A percentile compares a stretch with the other conserved stretches of the same genome.
These are phyloP conservation scores for Plasmopara muralis DNA, from an alignment of 352 stramenopile species.

Conservation along the genomic window DNA sequence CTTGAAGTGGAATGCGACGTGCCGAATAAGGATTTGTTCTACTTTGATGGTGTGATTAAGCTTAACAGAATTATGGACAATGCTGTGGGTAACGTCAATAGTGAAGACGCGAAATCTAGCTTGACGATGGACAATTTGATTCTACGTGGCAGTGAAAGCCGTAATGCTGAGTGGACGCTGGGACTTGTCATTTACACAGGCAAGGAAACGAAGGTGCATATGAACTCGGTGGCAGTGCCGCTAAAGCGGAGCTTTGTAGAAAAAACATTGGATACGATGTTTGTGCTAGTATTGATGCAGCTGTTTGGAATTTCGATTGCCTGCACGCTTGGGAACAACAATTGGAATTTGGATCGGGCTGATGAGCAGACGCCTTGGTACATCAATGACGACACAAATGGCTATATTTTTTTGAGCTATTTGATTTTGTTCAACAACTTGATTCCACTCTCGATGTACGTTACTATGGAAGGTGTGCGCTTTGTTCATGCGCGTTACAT, in stretches of 20 bases:
- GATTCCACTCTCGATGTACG: slow-evolving; percentile 85
- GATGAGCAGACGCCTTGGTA: slow-evolving; percentile 57
- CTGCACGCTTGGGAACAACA: slow-evolving; percentile 79
- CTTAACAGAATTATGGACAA: slow-evolving; percentile 20
- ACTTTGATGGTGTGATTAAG: slow-evolving; percentile 73
- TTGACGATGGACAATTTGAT: slow-evolving; percentile 86
- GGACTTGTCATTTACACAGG: slow-evolving; percentile 83
- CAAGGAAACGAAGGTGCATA: slow-evolving; percentile 75
- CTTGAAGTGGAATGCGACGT: slow-evolving; percentile 73
- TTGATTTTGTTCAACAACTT: slow-evolving; percentile 88
- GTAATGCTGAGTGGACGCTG: slow-evolving; percentile 82
- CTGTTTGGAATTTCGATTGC: slow-evolving; percentile 81
- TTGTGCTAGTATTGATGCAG: slow-evolving; percentile 80
- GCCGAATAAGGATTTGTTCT: slow-evolving; percentile 83
- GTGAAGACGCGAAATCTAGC: slow-evolving; percentile 38
- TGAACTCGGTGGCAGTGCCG: slow-evolving; percentile 78
- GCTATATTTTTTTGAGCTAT: slow-evolving; percentile 88
- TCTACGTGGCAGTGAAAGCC: slow-evolving; percentile 75
- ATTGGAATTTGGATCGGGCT: slow-evolving; percentile 69
- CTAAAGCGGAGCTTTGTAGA: slow-evolving; percentile 84
- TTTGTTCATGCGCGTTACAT: slow-evolving; percentile 85
- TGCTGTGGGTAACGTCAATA: slow-evolving; percentile 9
- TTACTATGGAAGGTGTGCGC: slow-evolving; percentile 85
- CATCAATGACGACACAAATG: slow-evolving; percentile 53
- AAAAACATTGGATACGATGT: slow-evolving; percentile 84